A percentile compares a stretch with the other conserved stretches of the same genome.
Conservation (phyloP, 1,284 basidiomycete genomes). For the Naganishia albida region DNA sequence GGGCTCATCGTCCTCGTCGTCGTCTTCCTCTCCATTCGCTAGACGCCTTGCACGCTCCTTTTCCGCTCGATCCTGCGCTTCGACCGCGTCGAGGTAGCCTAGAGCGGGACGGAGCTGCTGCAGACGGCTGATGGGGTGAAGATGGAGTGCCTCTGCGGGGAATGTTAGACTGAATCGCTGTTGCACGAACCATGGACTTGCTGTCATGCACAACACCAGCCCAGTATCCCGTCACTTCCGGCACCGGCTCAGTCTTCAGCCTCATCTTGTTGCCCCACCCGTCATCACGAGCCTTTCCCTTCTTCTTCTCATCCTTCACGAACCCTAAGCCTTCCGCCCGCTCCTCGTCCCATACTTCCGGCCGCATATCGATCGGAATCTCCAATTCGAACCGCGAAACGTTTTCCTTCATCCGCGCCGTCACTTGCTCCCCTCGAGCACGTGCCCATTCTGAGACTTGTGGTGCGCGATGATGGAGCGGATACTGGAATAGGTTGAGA, state of each 20-base stretch:
- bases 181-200: conserved; percentile 34
- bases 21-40: conserved; percentile 34
- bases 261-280: conserved; percentile 53
- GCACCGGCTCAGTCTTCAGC: conserved; percentile 46
- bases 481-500: conserved; percentile 51
- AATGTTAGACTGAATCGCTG: neutral
- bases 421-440: conserved; percentile 48
- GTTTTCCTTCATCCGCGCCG: conserved; percentile 49
- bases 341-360: conserved; percentile 51
- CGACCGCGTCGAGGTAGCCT: conserved; percentile 47
- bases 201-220: conserved; percentile 49
- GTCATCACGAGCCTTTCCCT: conserved; percentile 38
- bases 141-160: conserved; percentile 48
- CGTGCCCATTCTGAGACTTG: conserved; percentile 45
- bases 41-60: conserved; percentile 28
- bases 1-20: conserved; percentile 44
- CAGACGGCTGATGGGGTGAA: conserved; percentile 46
- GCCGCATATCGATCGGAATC: conserved; percentile 49
- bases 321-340: conserved; percentile 48
- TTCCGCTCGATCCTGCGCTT: conserved; percentile 37
- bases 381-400: conserved; percentile 50
- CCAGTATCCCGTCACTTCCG: conserved; percentile 44
- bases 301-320: conserved; percentile 37
- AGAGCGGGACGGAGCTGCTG: conserved; percentile 51
- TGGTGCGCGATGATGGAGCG: conserved; percentile 45